Evolutionary conservation across 306 rosid species (phyloP).

Genomic region (Cucurbita pepo): DNA sequence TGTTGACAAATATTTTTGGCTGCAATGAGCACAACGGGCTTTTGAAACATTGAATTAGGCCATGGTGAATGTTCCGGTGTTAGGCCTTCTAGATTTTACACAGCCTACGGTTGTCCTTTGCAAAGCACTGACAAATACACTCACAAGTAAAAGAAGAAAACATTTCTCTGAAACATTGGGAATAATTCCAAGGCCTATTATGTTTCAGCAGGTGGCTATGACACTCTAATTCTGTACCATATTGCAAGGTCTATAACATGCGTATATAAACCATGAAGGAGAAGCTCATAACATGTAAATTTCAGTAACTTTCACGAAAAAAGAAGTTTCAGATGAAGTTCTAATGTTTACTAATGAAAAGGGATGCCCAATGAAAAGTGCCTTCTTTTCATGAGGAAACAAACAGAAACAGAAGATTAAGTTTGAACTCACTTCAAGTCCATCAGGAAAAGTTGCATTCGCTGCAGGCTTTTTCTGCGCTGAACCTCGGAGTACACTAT

Average conservation of each 20-base stretch:
- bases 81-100: neutral
- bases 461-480: constrained; percentile 35
- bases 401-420: neutral
- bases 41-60: too few species aligned
- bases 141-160: neutral
- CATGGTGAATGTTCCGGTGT: too few species aligned
- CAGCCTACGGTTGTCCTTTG: neutral
- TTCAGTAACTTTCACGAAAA: neutral
- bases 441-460: constrained; percentile 55
- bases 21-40: too few species aligned
- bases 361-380: neutral
- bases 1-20: too few species aligned
- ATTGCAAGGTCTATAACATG: neutral
- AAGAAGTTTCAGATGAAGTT: neutral
- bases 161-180: neutral
- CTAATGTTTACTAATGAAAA: neutral
- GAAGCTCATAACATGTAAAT: neutral
- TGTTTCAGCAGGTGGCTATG: neutral
- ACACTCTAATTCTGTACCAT: neutral
- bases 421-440: constrained; percentile 59
- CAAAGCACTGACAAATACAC: neutral
- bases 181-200: neutral
- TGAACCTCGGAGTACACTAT: constrained; percentile 22
- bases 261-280: neutral
- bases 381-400: neutral